Conservation (phyloP, 2,329 filamentous ascomycete genomes). For the Didymella keratinophila region DNA sequence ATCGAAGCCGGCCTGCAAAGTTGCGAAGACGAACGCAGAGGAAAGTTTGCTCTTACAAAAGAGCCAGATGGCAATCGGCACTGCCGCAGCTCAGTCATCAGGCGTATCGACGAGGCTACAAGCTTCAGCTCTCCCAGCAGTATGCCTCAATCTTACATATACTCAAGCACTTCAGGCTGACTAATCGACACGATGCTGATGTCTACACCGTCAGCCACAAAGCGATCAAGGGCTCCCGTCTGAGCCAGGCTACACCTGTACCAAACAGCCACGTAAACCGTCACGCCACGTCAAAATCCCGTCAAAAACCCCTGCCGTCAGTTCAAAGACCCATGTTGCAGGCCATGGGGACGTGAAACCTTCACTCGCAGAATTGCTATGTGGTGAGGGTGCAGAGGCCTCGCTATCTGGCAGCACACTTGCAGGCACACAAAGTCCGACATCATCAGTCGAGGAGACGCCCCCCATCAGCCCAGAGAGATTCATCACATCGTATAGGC, state of each 20-base stretch:
- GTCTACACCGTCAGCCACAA: constrained; percentile 4
- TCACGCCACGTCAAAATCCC: background rate
- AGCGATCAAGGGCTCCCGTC: background rate
- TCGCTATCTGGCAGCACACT: background rate
- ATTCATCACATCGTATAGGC: background rate
- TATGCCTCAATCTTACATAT: background rate
- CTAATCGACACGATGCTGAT: background rate
- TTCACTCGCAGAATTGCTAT: background rate
- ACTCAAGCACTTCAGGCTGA: background rate
- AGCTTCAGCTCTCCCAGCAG: background rate
- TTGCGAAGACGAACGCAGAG: background rate
- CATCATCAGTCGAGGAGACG: background rate
- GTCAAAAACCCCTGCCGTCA: too few relatives aligned
- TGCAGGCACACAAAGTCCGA: background rate
- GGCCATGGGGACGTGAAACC: background rate
- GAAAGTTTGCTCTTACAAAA: background rate
- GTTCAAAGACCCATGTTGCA: too few relatives aligned
- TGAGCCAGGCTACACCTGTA: background rate
- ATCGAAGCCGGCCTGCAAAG: background rate
- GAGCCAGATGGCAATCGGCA: too few relatives aligned
- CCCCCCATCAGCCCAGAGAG: background rate
- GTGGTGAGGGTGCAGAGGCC: background rate
- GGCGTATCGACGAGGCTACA: background rate
- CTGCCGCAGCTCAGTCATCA: background rate
- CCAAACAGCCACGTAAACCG: background rate